These are phyloP conservation scores for Boletus insuetus DNA, from an alignment of 768 basidiomycete species.

Conservation along the genomic window DNA sequence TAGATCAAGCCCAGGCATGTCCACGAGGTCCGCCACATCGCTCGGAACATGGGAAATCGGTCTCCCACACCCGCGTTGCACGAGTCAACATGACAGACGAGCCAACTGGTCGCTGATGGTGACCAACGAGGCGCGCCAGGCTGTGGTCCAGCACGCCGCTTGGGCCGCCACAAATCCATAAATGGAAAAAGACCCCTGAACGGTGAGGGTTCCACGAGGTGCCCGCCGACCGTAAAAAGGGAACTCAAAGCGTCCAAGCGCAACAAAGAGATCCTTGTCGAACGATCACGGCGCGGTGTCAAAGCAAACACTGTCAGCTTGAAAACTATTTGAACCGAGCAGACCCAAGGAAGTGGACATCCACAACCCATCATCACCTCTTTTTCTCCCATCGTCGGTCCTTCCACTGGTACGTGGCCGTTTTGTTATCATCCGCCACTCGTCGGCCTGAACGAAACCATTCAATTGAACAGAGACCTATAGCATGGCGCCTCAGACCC, in stretches of 20 bases:
- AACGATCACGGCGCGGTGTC: constrained; percentile 3
- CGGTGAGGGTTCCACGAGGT: constrained; percentile 12
- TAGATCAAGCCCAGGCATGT: not conserved
- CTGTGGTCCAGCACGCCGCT: constrained; percentile 14
- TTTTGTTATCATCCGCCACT: not conserved
- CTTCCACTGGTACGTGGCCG: constrained; percentile 1
- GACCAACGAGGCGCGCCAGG: not conserved
- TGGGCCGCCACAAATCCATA: constrained; percentile 17
- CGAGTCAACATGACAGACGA: constrained; percentile 22
- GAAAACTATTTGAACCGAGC: constrained; percentile 24
- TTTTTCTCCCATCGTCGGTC: not conserved
- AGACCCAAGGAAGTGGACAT: not conserved
- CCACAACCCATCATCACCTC: not conserved
- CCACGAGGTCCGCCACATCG: not conserved
- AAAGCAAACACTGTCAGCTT: constrained; percentile 13
- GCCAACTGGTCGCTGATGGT: not conserved
- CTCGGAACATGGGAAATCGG: not conserved
- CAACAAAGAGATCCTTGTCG: constrained; percentile 13
- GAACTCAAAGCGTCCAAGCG: constrained; percentile 17
- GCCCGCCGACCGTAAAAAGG: constrained; percentile 17
- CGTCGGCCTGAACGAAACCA: not conserved
- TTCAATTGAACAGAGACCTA: not conserved
- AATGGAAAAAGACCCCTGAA: constrained; percentile 25
- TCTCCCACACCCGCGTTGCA: not conserved
- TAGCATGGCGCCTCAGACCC: constrained; percentile 28